Conservation (phyloP, 495 filamentous ascomycete genomes). For the Recurvomyces mirabilis region DNA sequence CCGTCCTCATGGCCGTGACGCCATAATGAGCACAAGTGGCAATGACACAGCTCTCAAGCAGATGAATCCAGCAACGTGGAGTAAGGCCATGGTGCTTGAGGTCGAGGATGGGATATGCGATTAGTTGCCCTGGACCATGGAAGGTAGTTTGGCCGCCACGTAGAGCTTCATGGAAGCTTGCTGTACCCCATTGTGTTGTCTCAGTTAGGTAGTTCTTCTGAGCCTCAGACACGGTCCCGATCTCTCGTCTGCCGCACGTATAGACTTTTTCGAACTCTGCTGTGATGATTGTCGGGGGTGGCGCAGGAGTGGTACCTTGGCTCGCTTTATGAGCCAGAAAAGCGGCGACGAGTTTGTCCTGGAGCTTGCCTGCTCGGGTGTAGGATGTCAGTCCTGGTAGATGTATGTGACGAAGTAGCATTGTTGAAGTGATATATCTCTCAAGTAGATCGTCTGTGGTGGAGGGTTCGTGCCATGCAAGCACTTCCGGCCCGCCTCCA, state of each 20-base stretch:
- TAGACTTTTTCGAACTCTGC: slow-evolving; percentile 79
- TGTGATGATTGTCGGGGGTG: slow-evolving; percentile 61
- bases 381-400: slow-evolving; percentile 48
- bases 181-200: slow-evolving; percentile 29
- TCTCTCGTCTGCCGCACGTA: slow-evolving; percentile 79
- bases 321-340: slow-evolving; percentile 40
- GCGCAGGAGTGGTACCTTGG: slow-evolving; percentile 29
- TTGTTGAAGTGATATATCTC: slow-evolving; percentile 4
- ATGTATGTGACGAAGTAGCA: slow-evolving; percentile 58
- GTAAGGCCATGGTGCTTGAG: slow-evolving; percentile 45
- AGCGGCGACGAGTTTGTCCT: slow-evolving; percentile 33
- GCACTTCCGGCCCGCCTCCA: neutral
- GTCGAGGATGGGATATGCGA: slow-evolving; percentile 80
- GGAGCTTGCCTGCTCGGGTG: slow-evolving; percentile 28
- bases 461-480: neutral
- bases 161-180: slow-evolving; percentile 56
- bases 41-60: slow-evolving; percentile 68
- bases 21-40: slow-evolving; percentile 45
- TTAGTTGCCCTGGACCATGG: slow-evolving; percentile 86
- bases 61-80: slow-evolving; percentile 55
- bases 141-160: slow-evolving; percentile 90
- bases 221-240: slow-evolving; percentile 41
- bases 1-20: slow-evolving; percentile 50
- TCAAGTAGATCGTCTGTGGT: neutral
- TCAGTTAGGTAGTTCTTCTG: slow-evolving; percentile 33